These are phyloP conservation scores for Cryphonectria naterciae DNA, from an alignment of 2,329 filamentous ascomycete species.

Conservation along the genomic window DNA sequence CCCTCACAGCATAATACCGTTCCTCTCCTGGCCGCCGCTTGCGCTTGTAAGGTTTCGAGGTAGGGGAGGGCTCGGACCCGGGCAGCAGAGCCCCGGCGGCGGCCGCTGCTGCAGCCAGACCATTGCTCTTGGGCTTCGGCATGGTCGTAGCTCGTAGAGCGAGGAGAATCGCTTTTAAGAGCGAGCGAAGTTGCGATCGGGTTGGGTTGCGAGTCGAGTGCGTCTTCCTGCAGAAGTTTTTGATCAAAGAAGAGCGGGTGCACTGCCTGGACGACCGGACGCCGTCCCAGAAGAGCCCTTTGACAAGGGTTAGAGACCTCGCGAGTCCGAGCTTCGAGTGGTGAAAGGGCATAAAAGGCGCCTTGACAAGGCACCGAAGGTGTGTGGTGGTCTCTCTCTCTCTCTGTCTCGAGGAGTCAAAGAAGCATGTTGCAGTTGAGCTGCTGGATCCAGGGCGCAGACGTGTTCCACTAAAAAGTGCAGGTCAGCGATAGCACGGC, in stretches of 20 bases:
- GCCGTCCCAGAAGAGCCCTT: constrained; percentile 3
- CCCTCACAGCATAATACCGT: constrained; percentile 68
- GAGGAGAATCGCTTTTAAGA: constrained; percentile 13
- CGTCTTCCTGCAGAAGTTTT: constrained; percentile 15
- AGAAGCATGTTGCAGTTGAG: constrained; percentile 1
- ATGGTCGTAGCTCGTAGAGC: constrained; percentile 21
- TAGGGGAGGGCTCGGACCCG: constrained; percentile 17
- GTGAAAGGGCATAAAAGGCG: background rate
- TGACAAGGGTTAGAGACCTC: background rate
- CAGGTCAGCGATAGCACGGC: constrained; percentile 6
- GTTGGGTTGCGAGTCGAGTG: constrained; percentile 9
- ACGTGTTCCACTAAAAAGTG: constrained; percentile 17
- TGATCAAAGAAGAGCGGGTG: constrained; percentile 9
- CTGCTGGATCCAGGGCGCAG: constrained; percentile 8
- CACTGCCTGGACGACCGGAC: background rate
- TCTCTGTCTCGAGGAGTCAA: constrained; percentile 1
- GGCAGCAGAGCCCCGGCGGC: background rate
- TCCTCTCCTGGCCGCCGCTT: constrained; percentile 48
- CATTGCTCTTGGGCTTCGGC: constrained; percentile 21
- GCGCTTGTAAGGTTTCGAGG: constrained; percentile 42
- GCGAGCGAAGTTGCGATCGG: constrained; percentile 3
- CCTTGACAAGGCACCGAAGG: constrained; percentile 1
- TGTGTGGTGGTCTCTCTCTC: constrained; percentile 1
- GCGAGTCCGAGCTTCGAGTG: background rate
- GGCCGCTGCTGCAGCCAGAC: background rate